phyloP scores from a whole-genome alignment of 176 grass and related monocot species.

The Phragmites australis region DNA sequence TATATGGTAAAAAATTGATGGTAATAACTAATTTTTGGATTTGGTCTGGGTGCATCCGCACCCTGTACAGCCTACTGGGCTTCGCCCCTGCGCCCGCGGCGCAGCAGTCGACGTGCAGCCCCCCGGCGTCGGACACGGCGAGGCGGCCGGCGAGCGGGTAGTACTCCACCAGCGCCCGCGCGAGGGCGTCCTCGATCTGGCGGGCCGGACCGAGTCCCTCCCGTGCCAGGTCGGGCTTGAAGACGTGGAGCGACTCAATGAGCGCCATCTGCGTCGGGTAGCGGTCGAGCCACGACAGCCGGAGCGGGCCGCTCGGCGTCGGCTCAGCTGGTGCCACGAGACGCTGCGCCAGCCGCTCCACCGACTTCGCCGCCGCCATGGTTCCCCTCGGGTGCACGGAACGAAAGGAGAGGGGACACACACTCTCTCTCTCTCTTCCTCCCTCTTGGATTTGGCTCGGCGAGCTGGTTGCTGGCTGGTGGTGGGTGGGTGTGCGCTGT shows the following conservation, averaged over 20 bases:
- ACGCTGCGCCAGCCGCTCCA: constrained; percentile 64
- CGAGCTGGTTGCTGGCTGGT: too few relatives aligned
- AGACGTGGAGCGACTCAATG: constrained; percentile 94
- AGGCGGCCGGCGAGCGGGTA: constrained; percentile 86
- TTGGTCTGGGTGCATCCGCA: too few relatives aligned
- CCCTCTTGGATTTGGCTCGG: background rate
- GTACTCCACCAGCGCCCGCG: constrained; percentile 69
- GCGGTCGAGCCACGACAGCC: constrained; percentile 88
- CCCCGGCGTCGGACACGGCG: constrained; percentile 31
- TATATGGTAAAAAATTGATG: too few relatives aligned
- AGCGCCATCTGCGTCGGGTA: constrained; percentile 98
- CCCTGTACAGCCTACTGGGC: too few relatives aligned
- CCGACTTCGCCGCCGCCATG: constrained; percentile 35
- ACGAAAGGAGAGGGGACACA: too few relatives aligned
- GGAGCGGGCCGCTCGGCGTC: constrained; percentile 53
- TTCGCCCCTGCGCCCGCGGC: constrained; percentile 58
- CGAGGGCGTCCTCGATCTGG: constrained; percentile 49
- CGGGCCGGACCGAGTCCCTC: constrained; percentile 8
- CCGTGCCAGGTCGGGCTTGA: constrained; percentile 55
- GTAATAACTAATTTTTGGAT: too few relatives aligned
- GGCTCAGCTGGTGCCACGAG: constrained; percentile 60
- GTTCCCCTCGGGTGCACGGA: too few relatives aligned
- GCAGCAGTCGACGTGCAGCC: constrained; percentile 66
- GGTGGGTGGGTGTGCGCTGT: constrained; percentile 20
- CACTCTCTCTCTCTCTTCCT: background rate